These are phyloP conservation scores for Xerocomus spinulosus DNA, from an alignment of 768 basidiomycete species.

Conservation along the genomic window DNA sequence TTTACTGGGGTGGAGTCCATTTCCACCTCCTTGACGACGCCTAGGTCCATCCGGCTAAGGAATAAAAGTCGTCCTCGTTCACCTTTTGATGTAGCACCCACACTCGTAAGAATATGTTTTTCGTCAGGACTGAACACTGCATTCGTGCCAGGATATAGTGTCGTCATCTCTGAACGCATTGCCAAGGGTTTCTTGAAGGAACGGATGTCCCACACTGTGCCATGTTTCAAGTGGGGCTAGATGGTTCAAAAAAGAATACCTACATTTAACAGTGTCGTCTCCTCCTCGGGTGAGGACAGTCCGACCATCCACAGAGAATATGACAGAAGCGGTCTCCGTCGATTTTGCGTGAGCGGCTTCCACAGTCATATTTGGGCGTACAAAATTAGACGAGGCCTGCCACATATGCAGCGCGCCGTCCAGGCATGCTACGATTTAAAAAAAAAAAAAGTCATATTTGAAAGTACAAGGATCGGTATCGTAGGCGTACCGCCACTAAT, in stretches of 20 bases:
- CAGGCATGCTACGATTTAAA: slow-evolving; percentile 58
- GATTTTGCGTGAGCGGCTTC: slow-evolving; percentile 86
- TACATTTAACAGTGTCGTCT: slow-evolving; percentile 94
- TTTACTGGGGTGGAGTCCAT: slow-evolving; percentile 82
- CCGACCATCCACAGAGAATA: slow-evolving; percentile 84
- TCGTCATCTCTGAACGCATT: slow-evolving; percentile 57
- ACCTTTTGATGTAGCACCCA: slow-evolving; percentile 62
- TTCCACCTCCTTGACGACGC: slow-evolving; percentile 60
- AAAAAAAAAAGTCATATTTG: slow-evolving; percentile 5
- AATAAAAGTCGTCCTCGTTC: slow-evolving; percentile 70
- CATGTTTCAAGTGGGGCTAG: slow-evolving; percentile 1
- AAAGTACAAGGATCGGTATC: slow-evolving; percentile 8
- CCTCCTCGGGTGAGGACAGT: slow-evolving; percentile 87
- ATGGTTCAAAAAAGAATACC: slow-evolving; percentile 32
- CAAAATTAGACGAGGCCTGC: slow-evolving; percentile 90
- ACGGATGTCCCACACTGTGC: slow-evolving; percentile 88
- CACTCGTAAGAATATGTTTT: slow-evolving; percentile 81
- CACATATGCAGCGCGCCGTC: slow-evolving; percentile 95
- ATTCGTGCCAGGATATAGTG: slow-evolving; percentile 89
- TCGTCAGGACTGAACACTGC: slow-evolving; percentile 95
- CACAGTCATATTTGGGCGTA: slow-evolving; percentile 79
- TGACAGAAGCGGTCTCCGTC: slow-evolving; percentile 81
- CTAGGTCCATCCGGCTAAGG: slow-evolving; percentile 64
- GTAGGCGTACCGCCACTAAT: slow-evolving; percentile 75
- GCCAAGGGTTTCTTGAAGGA: slow-evolving; percentile 86